phyloP scores from a whole-genome alignment of 768 basidiomycete species.

The Lentinula detonsa region DNA sequence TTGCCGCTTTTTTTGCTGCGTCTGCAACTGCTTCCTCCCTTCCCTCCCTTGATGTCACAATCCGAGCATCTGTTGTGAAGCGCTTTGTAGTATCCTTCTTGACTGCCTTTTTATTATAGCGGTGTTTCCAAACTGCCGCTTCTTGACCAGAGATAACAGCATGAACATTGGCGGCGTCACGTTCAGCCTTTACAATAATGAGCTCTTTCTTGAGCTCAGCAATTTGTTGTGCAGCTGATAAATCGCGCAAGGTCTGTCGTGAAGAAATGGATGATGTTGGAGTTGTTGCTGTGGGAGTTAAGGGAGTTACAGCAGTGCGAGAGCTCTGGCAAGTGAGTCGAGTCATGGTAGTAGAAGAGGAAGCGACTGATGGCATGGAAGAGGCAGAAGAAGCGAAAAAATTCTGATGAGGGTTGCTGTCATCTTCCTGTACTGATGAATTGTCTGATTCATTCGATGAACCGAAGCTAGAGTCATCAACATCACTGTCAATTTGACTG shows the following conservation, averaged over 20 bases:
- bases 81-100: background rate
- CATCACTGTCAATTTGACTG: too few species aligned
- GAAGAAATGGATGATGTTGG: background rate
- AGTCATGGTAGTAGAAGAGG: too few species aligned
- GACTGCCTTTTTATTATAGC: background rate
- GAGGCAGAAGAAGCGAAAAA: too few species aligned
- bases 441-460: too few species aligned
- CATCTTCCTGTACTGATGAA: too few species aligned
- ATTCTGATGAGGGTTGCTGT: too few species aligned
- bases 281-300: background rate
- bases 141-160: background rate
- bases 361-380: too few species aligned
- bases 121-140: background rate
- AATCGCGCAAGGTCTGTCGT: background rate
- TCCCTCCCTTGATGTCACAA: background rate
- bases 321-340: too few species aligned
- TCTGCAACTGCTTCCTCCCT: background rate
- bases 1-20: background rate
- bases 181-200: background rate
- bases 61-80: background rate
- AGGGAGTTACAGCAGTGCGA: too few species aligned
- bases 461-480: too few species aligned
- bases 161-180: background rate
- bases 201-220: background rate
- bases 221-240: background rate